Conservation (phyloP, 2,329 filamentous ascomycete species). For the Fusarium nelsonii region DNA sequence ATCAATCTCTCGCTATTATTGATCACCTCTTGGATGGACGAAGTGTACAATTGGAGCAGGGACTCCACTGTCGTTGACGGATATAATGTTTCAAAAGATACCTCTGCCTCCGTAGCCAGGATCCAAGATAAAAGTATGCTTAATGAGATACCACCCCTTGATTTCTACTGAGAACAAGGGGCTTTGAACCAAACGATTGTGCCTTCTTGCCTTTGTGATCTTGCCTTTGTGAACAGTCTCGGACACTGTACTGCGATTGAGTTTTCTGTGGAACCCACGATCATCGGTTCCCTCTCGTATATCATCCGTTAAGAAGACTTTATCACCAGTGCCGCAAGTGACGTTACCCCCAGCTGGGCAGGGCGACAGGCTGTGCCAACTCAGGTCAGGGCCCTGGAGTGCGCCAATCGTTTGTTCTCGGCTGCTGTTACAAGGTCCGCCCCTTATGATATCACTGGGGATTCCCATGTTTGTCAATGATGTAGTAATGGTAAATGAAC, state of each 20-base stretch:
- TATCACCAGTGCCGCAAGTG: constrained; percentile 27
- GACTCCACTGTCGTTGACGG: constrained; percentile 41
- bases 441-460: constrained; percentile 41
- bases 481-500: constrained; percentile 31
- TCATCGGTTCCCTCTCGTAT: constrained; percentile 44
- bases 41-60: constrained; percentile 39
- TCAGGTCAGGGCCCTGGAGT: constrained; percentile 13
- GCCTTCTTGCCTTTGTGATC: neutral
- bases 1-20: constrained; percentile 43
- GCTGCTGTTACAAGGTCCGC: constrained; percentile 18
- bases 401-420: constrained; percentile 23
- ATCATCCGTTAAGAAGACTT: constrained; percentile 8
- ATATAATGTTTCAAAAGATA: constrained; percentile 46
- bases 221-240: constrained; percentile 2
- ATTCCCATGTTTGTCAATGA: constrained; percentile 36
- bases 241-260: neutral
- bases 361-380: constrained; percentile 13
- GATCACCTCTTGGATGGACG: constrained; percentile 35
- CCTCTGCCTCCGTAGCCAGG: constrained; percentile 41
- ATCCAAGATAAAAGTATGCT: constrained; percentile 47
- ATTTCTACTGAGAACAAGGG: constrained; percentile 25
- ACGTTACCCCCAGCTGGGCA: constrained; percentile 34
- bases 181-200: constrained; percentile 20
- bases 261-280: constrained; percentile 23
- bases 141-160: constrained; percentile 41